These are phyloP conservation scores for Yamadazyma laniorum DNA, from an alignment of 805 yeast species.

Conservation along the genomic window DNA sequence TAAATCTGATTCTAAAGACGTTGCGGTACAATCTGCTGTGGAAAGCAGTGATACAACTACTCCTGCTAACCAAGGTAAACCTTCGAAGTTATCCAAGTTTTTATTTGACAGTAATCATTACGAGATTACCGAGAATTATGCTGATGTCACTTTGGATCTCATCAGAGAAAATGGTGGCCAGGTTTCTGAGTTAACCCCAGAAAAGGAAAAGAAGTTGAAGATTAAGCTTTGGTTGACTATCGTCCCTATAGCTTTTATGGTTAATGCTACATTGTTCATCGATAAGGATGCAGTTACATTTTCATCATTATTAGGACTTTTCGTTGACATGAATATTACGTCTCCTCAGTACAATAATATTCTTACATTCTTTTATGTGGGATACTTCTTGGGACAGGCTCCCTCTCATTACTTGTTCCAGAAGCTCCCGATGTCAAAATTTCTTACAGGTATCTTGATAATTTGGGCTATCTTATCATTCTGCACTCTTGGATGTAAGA, in stretches of 20 bases:
- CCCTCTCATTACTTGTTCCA: constrained; percentile 22
- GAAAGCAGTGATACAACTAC: background rate
- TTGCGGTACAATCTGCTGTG: background rate
- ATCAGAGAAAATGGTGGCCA: constrained; percentile 3
- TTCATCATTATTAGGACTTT: constrained; percentile 47
- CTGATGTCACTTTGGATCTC: constrained; percentile 11
- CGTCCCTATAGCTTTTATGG: constrained; percentile 22
- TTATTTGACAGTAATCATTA: constrained; percentile 10
- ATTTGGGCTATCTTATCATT: constrained; percentile 22
- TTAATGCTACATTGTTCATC: constrained; percentile 42
- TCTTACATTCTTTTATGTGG: constrained; percentile 54
- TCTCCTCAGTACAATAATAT: constrained; percentile 46
- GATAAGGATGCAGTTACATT: constrained; percentile 54
- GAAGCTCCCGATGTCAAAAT: constrained; percentile 20
- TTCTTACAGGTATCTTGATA: constrained; percentile 17
- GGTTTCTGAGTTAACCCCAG: constrained; percentile 13
- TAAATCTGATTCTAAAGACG: background rate
- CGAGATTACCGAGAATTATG: constrained; percentile 6
- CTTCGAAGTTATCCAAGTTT: constrained; percentile 5
- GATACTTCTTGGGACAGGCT: constrained; percentile 25
- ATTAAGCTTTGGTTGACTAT: constrained; percentile 18
- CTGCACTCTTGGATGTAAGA: constrained; percentile 30
- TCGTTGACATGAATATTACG: constrained; percentile 44
- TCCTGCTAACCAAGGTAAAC: background rate
- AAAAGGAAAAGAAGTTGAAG: constrained; percentile 12